Conservation (phyloP, 805 yeast species). For the Kluyveromyces lactis region DNA sequence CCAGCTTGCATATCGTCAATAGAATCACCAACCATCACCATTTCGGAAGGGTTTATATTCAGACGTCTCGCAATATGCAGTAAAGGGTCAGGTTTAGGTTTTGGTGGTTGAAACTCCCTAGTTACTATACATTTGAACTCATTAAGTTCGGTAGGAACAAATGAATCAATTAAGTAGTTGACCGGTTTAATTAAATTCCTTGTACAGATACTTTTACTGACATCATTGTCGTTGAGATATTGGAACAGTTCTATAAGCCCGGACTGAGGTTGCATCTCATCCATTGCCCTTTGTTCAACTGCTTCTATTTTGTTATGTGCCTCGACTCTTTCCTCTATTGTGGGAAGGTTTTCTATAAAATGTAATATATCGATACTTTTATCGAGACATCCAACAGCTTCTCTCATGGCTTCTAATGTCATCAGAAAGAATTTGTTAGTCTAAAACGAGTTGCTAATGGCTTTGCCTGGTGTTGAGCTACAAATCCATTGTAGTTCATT, state of each 20-base stretch:
- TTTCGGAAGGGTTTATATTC: slow-evolving; percentile 36
- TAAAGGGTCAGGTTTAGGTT: slow-evolving; percentile 59
- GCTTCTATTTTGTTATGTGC: slow-evolving; percentile 41
- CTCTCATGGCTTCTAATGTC: slow-evolving; percentile 44
- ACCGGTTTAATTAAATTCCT: slow-evolving; percentile 51
- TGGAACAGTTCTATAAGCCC: slow-evolving; percentile 40
- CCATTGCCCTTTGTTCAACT: slow-evolving; percentile 60
- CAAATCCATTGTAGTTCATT: no score
- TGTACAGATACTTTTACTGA: slow-evolving; percentile 54
- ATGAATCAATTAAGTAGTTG: slow-evolving; percentile 37
- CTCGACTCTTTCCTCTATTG: slow-evolving; percentile 29
- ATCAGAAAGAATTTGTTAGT: not conserved
- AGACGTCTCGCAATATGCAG: slow-evolving; percentile 45
- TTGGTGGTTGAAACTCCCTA: slow-evolving; percentile 57
- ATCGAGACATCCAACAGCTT: slow-evolving; percentile 42
- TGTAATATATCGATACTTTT: slow-evolving; percentile 44
- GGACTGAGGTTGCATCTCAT: slow-evolving; percentile 41
- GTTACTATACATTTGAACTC: slow-evolving; percentile 49
- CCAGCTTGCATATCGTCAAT: slow-evolving; percentile 63
- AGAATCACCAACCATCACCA: slow-evolving; percentile 71
- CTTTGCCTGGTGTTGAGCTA: no score
- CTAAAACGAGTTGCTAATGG: not conserved
- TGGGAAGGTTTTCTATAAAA: slow-evolving; percentile 37
- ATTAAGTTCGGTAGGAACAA: slow-evolving; percentile 31
- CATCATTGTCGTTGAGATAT: slow-evolving; percentile 19